Base-by-base conservation (phyloP, 257 asterid species). In the Penstemon newberryi region DNA sequence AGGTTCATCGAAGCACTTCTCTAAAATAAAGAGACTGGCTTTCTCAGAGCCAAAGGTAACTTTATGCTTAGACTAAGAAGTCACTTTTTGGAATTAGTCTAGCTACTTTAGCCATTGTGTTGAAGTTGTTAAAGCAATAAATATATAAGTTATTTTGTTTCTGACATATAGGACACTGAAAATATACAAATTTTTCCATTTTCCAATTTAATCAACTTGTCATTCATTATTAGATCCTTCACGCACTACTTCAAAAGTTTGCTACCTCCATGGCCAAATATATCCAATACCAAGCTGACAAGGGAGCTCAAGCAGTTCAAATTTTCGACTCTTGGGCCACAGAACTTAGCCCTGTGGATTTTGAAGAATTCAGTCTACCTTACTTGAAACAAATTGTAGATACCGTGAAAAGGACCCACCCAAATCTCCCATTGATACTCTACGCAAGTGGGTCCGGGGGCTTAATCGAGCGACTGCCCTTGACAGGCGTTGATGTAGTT, bases 291-390 rank as follows among this genome's bases (percentile, higher is more conserved):
- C 99, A 94, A 83, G 99, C 99, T 7, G 96, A 94, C 78, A 86
- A 83, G 39, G 99, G 99, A 36, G 99, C 99, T 60, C 99, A 94
- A 76, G 99, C 96, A 8, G 96, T 94, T 39, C 99, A 94, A 75
- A 94, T 94, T n/a, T 94, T 94, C 39, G 99, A 94, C 75, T 94
- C 99, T 11, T 94, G 99, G 97, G 99, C 99, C 58, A 94, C 99
- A 1, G 96, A 94, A 64, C 95, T 94, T 13, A 91, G 97, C 83
- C 99, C 99, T 0, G 89, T 87, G 0, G 97, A 94, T 69, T 94
- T 94, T 52, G 99, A 94, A 73, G 96, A 89, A 82, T 94, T 94
- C 82, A 94, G 99, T 63, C 80, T 94, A 51, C 99, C 97, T 37
- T 94, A 94, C 79, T 49, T 94, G 59, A 89, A 86, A 71, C 91